Base-by-base conservation (phyloP, 2,329 filamentous ascomycete species). In the Fusarium pininemorale region DNA sequence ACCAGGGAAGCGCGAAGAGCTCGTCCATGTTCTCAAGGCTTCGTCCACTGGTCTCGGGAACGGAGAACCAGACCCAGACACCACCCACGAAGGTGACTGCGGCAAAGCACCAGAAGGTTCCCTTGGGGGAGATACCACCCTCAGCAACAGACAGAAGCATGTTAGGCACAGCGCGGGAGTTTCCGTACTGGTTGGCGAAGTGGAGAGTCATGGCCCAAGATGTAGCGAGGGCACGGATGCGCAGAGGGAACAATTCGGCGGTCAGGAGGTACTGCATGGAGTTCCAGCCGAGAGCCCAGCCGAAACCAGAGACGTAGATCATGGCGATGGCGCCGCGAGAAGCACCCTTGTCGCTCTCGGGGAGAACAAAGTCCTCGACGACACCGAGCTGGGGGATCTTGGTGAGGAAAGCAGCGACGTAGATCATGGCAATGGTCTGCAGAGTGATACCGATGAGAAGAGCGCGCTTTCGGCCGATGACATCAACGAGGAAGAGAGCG, bases 111-210 rank as follows among this genome's bases (percentile, higher is more conserved):
- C 92, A 91, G 84, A 95, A 95, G 0, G 93, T 95, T 0, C 93
- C 93, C 67, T 87, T 89, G 42, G 87, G 85, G 18, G 81, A 85
- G 69, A 90, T 87, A 4, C 88, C 88, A 6, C 87, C 87, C 3
- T 84, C 39, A 1, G 69, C 24, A 1, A 70, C 63, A 14, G 83
- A 73, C 2, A 95, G 85, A 50, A 95, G 88, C 92, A 95, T 94
- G 73, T 90, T 89, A 3, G 93, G 93, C 0, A 94, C 91, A 1
- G 93, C 92, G 41, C 93, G 91, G 3, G 90, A 88, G 83, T 93
- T 94, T 32, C 92, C 93, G 79, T 94, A 95, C 81, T 94, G 92
- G 81, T 94, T 94, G 68, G 88, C 91, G 79, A 95, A 95, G 81
- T 95, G 93, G 67, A 94, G 87, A 1, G 90, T 93, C 93, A 95